A percentile compares a stretch with the other conserved stretches of the same genome.
These are phyloP conservation scores for Emericellopsis atlantica DNA, from an alignment of 2,329 filamentous ascomycete species.

Conservation along the genomic window DNA sequence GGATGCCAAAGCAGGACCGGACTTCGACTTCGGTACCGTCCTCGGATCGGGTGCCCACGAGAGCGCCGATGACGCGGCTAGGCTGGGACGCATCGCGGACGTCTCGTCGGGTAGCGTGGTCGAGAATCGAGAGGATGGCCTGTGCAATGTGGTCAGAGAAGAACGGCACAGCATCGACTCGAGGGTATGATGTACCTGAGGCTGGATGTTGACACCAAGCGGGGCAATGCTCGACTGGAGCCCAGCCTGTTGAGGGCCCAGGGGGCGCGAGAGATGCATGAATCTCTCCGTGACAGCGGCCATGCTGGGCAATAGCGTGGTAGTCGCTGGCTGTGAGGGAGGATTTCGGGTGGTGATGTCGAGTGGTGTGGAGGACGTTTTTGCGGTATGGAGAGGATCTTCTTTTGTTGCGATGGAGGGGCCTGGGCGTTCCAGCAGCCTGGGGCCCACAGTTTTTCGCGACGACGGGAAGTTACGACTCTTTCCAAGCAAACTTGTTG, in stretches of 20 bases:
- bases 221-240: conserved; percentile 80
- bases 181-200: conserved; percentile 54
- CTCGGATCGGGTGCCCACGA: conserved; percentile 86
- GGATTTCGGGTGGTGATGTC: not conserved
- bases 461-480: too few species aligned
- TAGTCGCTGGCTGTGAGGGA: not conserved
- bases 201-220: conserved; percentile 87
- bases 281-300: conserved; percentile 70
- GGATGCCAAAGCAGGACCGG: conserved; percentile 91
- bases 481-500: not conserved
- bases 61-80: conserved; percentile 90
- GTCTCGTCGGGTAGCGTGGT: conserved; percentile 88
- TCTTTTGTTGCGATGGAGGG: too few species aligned
- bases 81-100: conserved; percentile 57
- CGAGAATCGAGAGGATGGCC: conserved; percentile 68
- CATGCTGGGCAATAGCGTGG: conserved; percentile 48
- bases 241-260: conserved; percentile 69
- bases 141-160: conserved; percentile 12
- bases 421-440: too few species aligned
- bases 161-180: conserved; percentile 19
- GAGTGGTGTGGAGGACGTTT: too few species aligned
- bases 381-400: too few species aligned
- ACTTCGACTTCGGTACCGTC: conserved; percentile 96
- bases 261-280: conserved; percentile 85
- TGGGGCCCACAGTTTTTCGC: too few species aligned